Base-by-base conservation (phyloP, 139 green algal genomes). In the Picochlorum sp. region DNA sequence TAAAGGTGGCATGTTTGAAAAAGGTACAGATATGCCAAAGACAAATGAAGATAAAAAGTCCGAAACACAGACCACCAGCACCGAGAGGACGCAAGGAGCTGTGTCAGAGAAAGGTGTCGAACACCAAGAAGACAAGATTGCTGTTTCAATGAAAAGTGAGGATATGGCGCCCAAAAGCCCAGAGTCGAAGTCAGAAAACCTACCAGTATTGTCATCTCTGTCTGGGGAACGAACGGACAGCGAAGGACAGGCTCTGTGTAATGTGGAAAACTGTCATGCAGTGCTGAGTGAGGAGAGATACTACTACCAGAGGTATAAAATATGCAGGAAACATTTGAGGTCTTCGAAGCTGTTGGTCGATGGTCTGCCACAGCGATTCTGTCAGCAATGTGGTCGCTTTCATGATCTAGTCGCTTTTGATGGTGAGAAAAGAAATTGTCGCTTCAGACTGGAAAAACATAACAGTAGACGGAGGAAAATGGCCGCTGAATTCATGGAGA, bases 321-420 rank as follows among this genome's bases (percentile, higher is more conserved):
- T 93, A n/a, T 93, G 85, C 50, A 82, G 88, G 33, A 64, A 77
- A 30, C 84, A 91, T 61, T 41, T 82, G 6, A 68, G 67, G 31
- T 29, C 52, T 10, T 31, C 37, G 1, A 60, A 74, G 49, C 73
- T 92, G 22, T 41, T 88, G 50, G 80, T 84, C 60, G 80, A 85
- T 30, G 74, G 74, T n/a, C 52, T 75, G 0, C 65, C 77, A 45
- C 70, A 80, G 33, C 65, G 74, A 44, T 82, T 82, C 54, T 82
- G 74, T 53, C 74, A 82, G 70, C 74, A 82, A 59, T 82, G 74
- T 53, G 74, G 71, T 26, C 52, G 65, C 20, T 80, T 80, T 45
- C 74, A 81, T 37, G 49, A 49, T 28, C 51, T 81, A 12, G 50
- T 36, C 1, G 66, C 62, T n/a, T 81, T 81, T 63, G 74, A 81